Conservation (phyloP, 2,329 filamentous ascomycete genomes). For the Talaromyces sp. region DNA sequence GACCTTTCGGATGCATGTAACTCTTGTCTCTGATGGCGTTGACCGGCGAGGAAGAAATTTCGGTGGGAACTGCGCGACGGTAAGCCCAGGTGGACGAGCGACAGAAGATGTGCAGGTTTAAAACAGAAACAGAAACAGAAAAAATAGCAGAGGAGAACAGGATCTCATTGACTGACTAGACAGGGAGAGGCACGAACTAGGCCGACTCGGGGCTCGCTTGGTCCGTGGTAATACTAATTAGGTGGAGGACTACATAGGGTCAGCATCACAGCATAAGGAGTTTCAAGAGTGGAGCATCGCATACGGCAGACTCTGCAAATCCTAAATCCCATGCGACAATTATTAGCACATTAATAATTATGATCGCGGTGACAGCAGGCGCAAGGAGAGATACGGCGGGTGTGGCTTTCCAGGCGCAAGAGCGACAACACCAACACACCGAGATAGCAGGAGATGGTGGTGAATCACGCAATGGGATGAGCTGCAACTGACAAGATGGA, state of each 20-base stretch:
- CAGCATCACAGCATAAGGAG: not conserved
- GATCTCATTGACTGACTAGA: not conserved
- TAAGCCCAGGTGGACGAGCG: not conserved
- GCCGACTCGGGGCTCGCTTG: not conserved
- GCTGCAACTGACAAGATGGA: not conserved
- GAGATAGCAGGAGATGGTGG: no score
- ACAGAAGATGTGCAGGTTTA: not conserved
- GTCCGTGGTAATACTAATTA: not conserved
- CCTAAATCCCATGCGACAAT: not conserved
- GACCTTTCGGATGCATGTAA: slow-evolving; percentile 31
- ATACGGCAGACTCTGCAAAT: not conserved
- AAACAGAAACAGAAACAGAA: not conserved
- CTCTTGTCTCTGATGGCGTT: not conserved
- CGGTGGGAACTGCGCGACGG: not conserved
- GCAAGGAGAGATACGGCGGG: not conserved
- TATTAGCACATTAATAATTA: not conserved
- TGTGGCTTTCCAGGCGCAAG: not conserved
- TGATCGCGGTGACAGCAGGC: not conserved
- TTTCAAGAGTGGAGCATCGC: not conserved
- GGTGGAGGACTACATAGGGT: not conserved
- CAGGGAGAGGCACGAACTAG: not conserved
- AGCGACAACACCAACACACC: not conserved
- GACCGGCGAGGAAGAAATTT: not conserved
- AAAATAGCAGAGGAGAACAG: not conserved
- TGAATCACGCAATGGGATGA: not conserved